These are phyloP conservation scores for Sequoiadendron giganteum DNA, from an alignment of 75 land plant genomes.

Conservation along the genomic window DNA sequence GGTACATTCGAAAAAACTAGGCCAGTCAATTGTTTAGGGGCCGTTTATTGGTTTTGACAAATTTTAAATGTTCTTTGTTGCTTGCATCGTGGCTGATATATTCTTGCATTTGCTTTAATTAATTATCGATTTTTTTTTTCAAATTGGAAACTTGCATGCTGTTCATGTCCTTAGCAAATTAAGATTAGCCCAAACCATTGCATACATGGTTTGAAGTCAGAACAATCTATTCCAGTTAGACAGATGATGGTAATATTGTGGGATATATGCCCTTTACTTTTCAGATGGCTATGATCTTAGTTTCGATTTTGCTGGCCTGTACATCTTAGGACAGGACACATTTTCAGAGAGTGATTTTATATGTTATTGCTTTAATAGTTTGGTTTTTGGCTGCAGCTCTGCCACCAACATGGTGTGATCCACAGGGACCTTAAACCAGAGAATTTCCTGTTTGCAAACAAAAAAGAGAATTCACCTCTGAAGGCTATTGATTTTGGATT, in stretches of 20 bases:
- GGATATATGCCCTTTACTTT: neutral
- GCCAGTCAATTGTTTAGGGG: neutral
- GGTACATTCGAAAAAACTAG: neutral
- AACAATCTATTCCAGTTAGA: neutral
- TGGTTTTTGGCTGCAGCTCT: constrained; percentile 22
- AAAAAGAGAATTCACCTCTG: constrained; percentile 65
- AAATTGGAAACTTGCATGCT: neutral
- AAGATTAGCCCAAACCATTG: neutral
- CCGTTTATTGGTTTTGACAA: neutral
- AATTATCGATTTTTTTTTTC: neutral
- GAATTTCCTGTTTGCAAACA: constrained; percentile 61
- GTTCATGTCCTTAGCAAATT: neutral
- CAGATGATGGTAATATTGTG: neutral
- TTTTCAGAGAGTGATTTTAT: neutral
- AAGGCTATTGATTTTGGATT: constrained; percentile 70
- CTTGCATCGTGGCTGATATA: neutral
- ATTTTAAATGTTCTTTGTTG: no score
- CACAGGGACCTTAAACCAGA: constrained; percentile 73
- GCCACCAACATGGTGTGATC: constrained; percentile 67
- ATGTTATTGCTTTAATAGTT: neutral
- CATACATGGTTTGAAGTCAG: neutral
- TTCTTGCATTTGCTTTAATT: neutral
- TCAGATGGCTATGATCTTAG: neutral
- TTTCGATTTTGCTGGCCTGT: neutral
- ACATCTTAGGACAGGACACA: neutral